Evolutionary conservation across 768 basidiomycete species (phyloP).

Genomic region (Tylopilus intermedius): DNA sequence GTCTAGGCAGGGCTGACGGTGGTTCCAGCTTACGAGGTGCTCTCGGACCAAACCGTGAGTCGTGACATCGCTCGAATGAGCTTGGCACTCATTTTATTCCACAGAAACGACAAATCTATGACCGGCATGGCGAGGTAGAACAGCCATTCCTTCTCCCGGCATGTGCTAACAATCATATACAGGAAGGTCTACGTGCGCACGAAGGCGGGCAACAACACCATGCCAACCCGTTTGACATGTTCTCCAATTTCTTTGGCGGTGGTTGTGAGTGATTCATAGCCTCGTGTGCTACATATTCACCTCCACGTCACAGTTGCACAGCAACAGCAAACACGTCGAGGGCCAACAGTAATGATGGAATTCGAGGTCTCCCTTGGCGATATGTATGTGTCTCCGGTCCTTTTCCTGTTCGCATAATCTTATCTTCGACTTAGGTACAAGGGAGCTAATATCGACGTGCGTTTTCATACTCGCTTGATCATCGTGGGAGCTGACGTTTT

Average conservation of each 20-base stretch:
- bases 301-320: constrained; percentile 18
- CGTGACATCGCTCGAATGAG: background rate
- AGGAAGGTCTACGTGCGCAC: constrained; percentile 90
- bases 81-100: background rate
- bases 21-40: constrained; percentile 80
- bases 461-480: constrained; percentile 15
- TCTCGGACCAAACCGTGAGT: constrained; percentile 77
- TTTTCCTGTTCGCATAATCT: background rate
- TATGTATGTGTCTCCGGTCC: constrained; percentile 45
- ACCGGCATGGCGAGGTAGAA: constrained; percentile 80
- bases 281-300: background rate
- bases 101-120: constrained; percentile 91
- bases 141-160: constrained; percentile 4
- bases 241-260: constrained; percentile 86
- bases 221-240: constrained; percentile 91
- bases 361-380: constrained; percentile 86
- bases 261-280: constrained; percentile 49
- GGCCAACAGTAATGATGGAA: constrained; percentile 71
- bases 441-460: constrained; percentile 79
- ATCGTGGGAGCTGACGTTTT: constrained; percentile 3
- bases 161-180: constrained; percentile 10
- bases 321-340: constrained; percentile 63
- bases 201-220: constrained; percentile 76
- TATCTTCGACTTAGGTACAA: constrained; percentile 52
- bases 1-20: constrained; percentile 4